phyloP scores from a whole-genome alignment of 306 rosid species.

The Carpinus fangiana region DNA sequence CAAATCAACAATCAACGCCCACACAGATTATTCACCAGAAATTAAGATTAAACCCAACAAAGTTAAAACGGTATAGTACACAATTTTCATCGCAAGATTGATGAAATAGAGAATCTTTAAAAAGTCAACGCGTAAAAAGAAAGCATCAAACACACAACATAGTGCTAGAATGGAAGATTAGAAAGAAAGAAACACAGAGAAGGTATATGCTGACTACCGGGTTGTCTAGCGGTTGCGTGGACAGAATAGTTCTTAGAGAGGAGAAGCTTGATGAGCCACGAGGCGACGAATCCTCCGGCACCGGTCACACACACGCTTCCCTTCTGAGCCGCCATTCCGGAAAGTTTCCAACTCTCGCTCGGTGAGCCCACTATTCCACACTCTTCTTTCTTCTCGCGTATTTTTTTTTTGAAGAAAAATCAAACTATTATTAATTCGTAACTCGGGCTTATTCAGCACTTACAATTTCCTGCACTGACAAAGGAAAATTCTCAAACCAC shows the following conservation, averaged over 20 bases:
- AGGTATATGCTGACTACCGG: slow-evolving; percentile 27
- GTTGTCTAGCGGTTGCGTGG: slow-evolving; percentile 71
- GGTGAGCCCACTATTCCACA: not conserved
- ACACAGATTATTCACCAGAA: no score
- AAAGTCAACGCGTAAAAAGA: no score
- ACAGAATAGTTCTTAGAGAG: slow-evolving; percentile 63
- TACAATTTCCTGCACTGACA: no score
- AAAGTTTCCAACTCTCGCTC: not conserved
- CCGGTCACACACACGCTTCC: slow-evolving; percentile 71
- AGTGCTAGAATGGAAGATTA: not conserved
- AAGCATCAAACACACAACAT: not conserved
- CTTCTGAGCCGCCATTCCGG: slow-evolving; percentile 5
- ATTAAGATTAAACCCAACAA: no score
- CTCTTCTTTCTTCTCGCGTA: no score
- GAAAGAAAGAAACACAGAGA: not conserved
- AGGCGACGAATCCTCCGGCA: slow-evolving; percentile 74
- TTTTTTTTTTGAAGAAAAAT: no score
- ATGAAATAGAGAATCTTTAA: not conserved
- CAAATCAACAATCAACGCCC: no score
- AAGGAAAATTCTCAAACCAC: no score
- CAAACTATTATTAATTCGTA: no score
- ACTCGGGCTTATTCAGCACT: no score
- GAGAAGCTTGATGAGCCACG: slow-evolving; percentile 67
- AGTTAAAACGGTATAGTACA: no score
- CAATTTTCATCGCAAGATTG: not conserved